Evolutionary conservation across 2,329 filamentous ascomycete genomes (phyloP), one percentile per base, ranked within the genome.

Genomic region (Trichoderma gracile): DNA sequence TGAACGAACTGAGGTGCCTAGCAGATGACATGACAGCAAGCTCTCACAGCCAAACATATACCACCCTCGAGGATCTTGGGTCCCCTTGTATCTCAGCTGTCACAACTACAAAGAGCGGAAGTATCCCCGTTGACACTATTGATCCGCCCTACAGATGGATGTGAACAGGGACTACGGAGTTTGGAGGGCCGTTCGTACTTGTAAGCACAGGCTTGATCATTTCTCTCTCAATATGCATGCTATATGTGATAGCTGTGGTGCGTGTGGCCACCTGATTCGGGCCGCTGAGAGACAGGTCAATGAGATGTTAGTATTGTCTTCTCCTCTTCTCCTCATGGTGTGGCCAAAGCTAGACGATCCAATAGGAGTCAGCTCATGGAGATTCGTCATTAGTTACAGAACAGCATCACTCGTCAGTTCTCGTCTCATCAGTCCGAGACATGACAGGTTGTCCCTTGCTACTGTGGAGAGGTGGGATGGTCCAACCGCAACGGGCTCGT

Each of bases 191-290:
- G 33, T 38, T 14, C 3, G 5, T 3, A 38, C 12, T 38, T 38
- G 33, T 27, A 59, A 19, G 21, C 56, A 21, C 45, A 40, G 50
- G 33, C 25, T 30, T 19, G 21, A n/a, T 59, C 56, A 21, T 38
- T 23, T 49, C 40, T 40, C 46, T 40, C 46, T 27, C 33, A 3
- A 15, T 46, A n/a, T 42, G 57, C 57, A 49, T 42, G 23, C 17
- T 23, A 25, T 43, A 25, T 40, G 12, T 38, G 33, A 38, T 14
- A 38, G 33, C 19, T 8, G 10, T 55, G n/a, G 25, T 25, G 40
- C 50, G 45, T 46, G 57, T 50, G 33, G 56, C 57, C 19, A 40
- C 33, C 57, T 50, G 57, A 42, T 21, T 60, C 57, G 45, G 56
- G 45, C 49, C 46, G 45, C 57, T 45, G 57, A 60, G 43, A 9